A percentile compares a stretch with the other conserved stretches of the same genome.
Conservation (phyloP, 2,329 filamentous ascomycete genomes). For the Diplodia sapinea region DNA sequence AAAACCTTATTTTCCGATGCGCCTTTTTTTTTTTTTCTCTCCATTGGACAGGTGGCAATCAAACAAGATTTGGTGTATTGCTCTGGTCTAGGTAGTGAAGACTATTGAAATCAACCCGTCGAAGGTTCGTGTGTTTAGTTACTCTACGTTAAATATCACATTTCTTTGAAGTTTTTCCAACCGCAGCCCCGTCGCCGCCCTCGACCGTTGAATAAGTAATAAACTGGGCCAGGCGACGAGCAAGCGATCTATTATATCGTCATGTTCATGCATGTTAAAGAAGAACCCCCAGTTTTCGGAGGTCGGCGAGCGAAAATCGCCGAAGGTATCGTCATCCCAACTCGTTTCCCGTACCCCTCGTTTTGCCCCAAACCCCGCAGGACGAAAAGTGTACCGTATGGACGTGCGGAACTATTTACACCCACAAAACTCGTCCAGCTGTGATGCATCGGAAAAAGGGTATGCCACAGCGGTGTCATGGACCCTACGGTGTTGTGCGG, state of each 20-base stretch:
- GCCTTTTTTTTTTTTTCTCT: background rate
- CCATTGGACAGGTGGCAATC: background rate
- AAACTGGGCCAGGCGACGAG: background rate
- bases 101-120: background rate
- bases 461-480: slow-evolving; percentile 14
- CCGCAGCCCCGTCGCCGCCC: slow-evolving; percentile 12
- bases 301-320: slow-evolving; percentile 11
- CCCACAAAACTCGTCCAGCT: slow-evolving; percentile 14
- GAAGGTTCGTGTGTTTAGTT: slow-evolving; percentile 1
- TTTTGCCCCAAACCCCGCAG: slow-evolving; percentile 11
- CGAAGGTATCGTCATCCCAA: slow-evolving; percentile 22
- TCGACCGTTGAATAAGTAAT: slow-evolving; percentile 5
- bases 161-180: slow-evolving; percentile 21
- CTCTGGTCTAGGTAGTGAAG: background rate
- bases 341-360: background rate
- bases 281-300: slow-evolving; percentile 3
- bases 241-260: slow-evolving; percentile 27
- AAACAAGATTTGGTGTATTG: background rate
- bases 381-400: background rate
- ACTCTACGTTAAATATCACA: slow-evolving; percentile 24
- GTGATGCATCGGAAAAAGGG: slow-evolving; percentile 1
- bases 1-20: background rate
- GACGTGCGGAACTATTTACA: slow-evolving; percentile 14
- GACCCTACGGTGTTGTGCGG: background rate
- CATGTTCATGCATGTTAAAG: slow-evolving; percentile 11